Percentiles rank a stretch among this genome's conserved stretches.
Conservation (phyloP, 805 yeast species). For the Spathaspora hagerdaliae region DNA sequence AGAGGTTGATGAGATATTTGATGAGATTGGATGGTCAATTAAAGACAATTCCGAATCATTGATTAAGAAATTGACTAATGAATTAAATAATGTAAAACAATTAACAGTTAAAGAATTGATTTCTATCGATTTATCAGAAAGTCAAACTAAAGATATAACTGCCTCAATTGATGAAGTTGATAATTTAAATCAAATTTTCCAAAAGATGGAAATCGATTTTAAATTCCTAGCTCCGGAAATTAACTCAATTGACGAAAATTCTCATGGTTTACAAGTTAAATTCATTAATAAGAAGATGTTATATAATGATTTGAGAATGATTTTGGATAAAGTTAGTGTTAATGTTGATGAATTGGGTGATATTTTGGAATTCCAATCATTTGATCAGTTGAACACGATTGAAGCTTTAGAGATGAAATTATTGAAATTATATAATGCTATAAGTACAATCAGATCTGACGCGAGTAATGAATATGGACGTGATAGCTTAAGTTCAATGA, state of each 20-base stretch:
- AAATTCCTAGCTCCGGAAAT: constrained; percentile 57
- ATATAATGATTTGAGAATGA: constrained; percentile 63
- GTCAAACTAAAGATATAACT: constrained; percentile 28
- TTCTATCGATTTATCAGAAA: constrained; percentile 31
- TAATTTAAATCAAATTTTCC: constrained; percentile 33
- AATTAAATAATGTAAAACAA: constrained; percentile 59
- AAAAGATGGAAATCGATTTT: constrained; percentile 37
- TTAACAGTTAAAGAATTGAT: constrained; percentile 50
- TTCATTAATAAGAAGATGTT: constrained; percentile 77
- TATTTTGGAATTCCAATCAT: constrained; percentile 46
- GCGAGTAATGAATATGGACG: constrained; percentile 24
- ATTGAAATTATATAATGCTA: constrained; percentile 56
- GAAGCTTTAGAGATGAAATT: constrained; percentile 51
- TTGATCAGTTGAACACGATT: constrained; percentile 42
- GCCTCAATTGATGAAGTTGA: constrained; percentile 33
- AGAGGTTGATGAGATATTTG: constrained; percentile 63
- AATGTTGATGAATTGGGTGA: constrained; percentile 50
- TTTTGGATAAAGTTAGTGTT: constrained; percentile 67
- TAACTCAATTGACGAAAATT: constrained; percentile 64
- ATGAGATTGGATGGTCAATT: constrained; percentile 74
- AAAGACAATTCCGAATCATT: constrained; percentile 60
- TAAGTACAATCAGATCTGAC: constrained; percentile 53
- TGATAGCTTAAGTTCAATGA: constrained; percentile 55
- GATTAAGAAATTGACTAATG: constrained; percentile 53
- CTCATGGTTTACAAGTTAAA: constrained; percentile 79